Evolutionary conservation across 2,329 filamentous ascomycete genomes (phyloP).

Genomic region (Alternaria panax): DNA sequence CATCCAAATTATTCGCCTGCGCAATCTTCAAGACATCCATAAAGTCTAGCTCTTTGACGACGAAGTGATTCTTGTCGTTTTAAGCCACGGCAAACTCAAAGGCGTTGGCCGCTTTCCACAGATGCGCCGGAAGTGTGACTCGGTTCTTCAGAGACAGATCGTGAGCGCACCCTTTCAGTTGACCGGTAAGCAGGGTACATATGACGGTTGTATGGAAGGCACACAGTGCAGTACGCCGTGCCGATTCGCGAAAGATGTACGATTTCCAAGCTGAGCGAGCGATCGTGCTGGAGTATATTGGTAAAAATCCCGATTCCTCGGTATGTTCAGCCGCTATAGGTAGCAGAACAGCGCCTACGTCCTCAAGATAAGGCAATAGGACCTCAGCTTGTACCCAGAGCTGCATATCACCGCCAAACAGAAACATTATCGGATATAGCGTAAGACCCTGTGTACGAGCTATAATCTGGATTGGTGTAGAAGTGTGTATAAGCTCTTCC

Average conservation of each 20-base stretch:
- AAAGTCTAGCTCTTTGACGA: conserved; percentile 42
- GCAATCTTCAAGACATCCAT: conserved; percentile 30
- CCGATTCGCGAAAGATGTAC: conserved; percentile 64
- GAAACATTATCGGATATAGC: conserved; percentile 39
- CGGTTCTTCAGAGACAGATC: conserved; percentile 15
- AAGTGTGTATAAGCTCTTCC: conserved; percentile 51
- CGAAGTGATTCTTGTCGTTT: conserved; percentile 40
- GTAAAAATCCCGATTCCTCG: conserved; percentile 32
- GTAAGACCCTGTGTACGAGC: conserved; percentile 41
- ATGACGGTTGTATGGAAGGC: conserved; percentile 55
- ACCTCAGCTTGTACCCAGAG: conserved; percentile 27
- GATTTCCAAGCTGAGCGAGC: conserved; percentile 56
- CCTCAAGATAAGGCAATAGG: conserved; percentile 27
- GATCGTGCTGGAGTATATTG: conserved; percentile 51
- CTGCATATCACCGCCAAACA: conserved; percentile 35
- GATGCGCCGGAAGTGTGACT: conserved; percentile 36
- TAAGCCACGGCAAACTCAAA: conserved; percentile 44
- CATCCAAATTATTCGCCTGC: conserved; percentile 38
- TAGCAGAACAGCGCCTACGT: conserved; percentile 13
- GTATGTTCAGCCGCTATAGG: conserved; percentile 17
- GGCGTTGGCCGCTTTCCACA: conserved; percentile 40
- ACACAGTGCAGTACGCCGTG: conserved; percentile 60
- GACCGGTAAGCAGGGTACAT: conserved; percentile 29
- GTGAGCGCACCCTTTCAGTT: conserved; percentile 21
- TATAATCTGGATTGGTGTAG: conserved; percentile 28